Percentiles rank a stretch among this genome's conserved stretches.
Evolutionary conservation across 106 monocot genomes (phyloP).

Genomic region (Apostasia ramifera): DNA sequence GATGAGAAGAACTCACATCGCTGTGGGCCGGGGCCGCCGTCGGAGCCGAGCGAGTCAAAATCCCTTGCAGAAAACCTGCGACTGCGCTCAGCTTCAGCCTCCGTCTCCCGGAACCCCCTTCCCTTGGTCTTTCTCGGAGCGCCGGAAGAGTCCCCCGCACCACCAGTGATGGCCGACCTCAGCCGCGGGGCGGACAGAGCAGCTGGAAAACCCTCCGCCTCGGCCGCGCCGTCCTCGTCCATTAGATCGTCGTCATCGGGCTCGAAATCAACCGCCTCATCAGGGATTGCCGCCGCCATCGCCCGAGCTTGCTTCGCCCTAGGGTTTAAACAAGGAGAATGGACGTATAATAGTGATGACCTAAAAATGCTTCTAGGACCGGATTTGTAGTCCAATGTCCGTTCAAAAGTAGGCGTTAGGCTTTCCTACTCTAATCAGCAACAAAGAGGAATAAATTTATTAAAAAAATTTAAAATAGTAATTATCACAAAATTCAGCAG

Average conservation of each 20-base stretch:
- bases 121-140: conserved; percentile 71
- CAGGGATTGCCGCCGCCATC: conserved; percentile 36
- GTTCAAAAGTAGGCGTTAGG: no score
- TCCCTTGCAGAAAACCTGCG: conserved; percentile 43
- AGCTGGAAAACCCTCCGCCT: conserved; percentile 16
- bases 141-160: conserved; percentile 2
- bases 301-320: neutral
- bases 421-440: no score
- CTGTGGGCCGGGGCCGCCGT: conserved; percentile 68
- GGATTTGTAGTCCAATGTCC: no score
- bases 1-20: conserved; percentile 34
- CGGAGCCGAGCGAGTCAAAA: conserved; percentile 64
- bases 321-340: no score
- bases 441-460: no score
- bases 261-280: conserved; percentile 83
- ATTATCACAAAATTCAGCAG: no score
- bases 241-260: conserved; percentile 86
- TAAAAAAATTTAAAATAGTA: no score
- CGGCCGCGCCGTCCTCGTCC: conserved; percentile 67
- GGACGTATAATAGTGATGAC: no score
- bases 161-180: conserved; percentile 72
- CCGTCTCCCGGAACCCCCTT: conserved; percentile 70
- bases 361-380: no score
- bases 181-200: conserved; percentile 36
- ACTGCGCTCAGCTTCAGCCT: conserved; percentile 41